Percentiles rank a stretch among this genome's conserved stretches.
phyloP scores from a whole-genome alignment of 1,139 yeast genomes.

The Yamadazyma dendronema region DNA sequence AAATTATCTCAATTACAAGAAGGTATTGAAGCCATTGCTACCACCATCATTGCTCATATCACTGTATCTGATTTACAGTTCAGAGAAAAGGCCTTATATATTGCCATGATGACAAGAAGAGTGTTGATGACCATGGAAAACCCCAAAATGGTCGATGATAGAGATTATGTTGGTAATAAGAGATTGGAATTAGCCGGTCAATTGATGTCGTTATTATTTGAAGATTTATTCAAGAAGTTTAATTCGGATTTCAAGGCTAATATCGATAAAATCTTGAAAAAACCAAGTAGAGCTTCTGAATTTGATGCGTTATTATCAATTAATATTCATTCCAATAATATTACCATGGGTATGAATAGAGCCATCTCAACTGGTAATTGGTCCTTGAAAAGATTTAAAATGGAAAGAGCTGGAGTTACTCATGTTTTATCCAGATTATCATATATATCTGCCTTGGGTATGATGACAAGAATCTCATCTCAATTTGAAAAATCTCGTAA shows the following conservation, averaged over 20 bases:
- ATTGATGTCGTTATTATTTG: slow-evolving; percentile 88
- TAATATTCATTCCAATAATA: slow-evolving; percentile 86
- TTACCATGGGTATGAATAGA: slow-evolving; percentile 90
- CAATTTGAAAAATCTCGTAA: slow-evolving; percentile 97
- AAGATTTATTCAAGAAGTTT: slow-evolving; percentile 94
- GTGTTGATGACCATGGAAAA: slow-evolving; percentile 94
- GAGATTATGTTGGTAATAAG: slow-evolving; percentile 98
- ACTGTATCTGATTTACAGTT: slow-evolving; percentile 84
- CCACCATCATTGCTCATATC: slow-evolving; percentile 93
- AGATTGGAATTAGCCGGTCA: slow-evolving; percentile 97
- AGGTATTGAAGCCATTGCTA: slow-evolving; percentile 96
- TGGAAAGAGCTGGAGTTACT: slow-evolving; percentile 99
- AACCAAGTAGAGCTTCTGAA: slow-evolving; percentile 92
- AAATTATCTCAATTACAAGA: slow-evolving; percentile 81
- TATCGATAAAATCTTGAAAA: slow-evolving; percentile 88
- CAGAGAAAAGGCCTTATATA: slow-evolving; percentile 89
- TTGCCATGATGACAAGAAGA: slow-evolving; percentile 95
- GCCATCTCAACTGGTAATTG: slow-evolving; percentile 99
- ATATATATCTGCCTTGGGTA: slow-evolving; percentile 92
- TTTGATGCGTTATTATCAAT: slow-evolving; percentile 90
- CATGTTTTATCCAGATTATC: slow-evolving; percentile 90
- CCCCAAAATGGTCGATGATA: slow-evolving; percentile 93
- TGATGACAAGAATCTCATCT: slow-evolving; percentile 99
- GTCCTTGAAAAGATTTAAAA: slow-evolving; percentile 97
- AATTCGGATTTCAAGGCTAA: slow-evolving; percentile 91